Conservation (phyloP, 495 filamentous ascomycete species). For the Xylaria intraflava region DNA sequence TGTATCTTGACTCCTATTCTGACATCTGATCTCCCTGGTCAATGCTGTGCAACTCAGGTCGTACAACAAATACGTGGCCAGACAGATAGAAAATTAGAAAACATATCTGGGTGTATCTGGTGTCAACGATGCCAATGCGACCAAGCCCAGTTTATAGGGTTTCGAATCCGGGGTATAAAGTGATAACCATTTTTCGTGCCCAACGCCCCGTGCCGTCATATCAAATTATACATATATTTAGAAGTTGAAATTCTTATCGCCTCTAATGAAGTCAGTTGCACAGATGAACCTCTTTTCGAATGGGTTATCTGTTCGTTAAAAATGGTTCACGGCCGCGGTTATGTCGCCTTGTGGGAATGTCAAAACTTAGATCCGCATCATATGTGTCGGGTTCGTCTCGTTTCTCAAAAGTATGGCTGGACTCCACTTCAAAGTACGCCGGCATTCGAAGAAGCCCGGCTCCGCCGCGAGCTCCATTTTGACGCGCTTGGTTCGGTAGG, state of each 20-base stretch:
- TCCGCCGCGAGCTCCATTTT: slow-evolving; percentile 2
- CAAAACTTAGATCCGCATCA: slow-evolving; percentile 22
- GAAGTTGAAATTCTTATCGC: background rate
- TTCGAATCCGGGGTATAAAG: background rate
- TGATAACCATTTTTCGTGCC: background rate
- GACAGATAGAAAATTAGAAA: background rate
- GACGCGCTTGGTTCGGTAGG: background rate
- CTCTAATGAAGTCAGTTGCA: background rate
- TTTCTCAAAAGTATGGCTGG: slow-evolving; percentile 6
- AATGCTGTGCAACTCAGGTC: background rate
- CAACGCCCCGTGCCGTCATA: background rate
- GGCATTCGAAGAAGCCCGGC: slow-evolving; percentile 14
- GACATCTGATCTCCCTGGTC: background rate
- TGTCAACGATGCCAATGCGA: background rate
- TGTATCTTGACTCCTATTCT: no score
- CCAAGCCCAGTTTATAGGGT: background rate
- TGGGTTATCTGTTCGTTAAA: background rate
- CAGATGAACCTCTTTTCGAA: slow-evolving; percentile 5
- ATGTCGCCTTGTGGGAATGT: slow-evolving; percentile 16
- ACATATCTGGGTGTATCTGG: background rate
- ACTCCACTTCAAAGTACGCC: slow-evolving; percentile 12
- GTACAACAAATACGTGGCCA: background rate
- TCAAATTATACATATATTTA: background rate
- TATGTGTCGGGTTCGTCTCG: slow-evolving; percentile 8
- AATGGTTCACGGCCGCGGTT: background rate